phyloP scores from a whole-genome alignment of 192 early-diverging fungal genomes.

The Gaertneriomyces sp. region DNA sequence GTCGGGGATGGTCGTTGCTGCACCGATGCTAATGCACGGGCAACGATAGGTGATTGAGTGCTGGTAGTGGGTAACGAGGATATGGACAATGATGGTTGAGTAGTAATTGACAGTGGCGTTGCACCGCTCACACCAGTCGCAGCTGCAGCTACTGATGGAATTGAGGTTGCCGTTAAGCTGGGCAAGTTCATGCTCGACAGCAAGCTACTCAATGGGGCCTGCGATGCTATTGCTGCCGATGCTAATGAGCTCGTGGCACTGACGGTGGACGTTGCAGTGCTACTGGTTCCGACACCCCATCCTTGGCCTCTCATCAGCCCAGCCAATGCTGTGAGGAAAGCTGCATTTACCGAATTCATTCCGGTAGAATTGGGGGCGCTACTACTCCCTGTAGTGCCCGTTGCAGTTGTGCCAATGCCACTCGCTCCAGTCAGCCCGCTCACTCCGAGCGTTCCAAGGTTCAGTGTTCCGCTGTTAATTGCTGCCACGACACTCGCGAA shows the following conservation, averaged over 20 bases:
- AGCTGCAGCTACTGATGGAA: background rate
- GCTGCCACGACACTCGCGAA: slow-evolving; percentile 16
- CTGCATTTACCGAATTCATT: too few species aligned
- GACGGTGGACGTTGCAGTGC: too few species aligned
- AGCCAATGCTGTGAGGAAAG: too few species aligned
- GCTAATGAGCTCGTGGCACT: too few species aligned
- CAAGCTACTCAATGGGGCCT: too few species aligned
- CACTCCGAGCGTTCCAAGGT: background rate
- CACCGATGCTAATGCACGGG: background rate
- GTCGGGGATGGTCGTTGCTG: background rate
- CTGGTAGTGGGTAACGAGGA: too few species aligned
- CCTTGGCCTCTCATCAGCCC: too few species aligned
- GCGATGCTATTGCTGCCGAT: too few species aligned
- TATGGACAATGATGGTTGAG: background rate
- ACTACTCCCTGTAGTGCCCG: background rate
- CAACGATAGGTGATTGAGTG: background rate
- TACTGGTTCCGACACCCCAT: too few species aligned
- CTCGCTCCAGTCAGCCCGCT: slow-evolving; percentile 3
- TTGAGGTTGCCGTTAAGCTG: background rate
- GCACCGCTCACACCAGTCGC: background rate
- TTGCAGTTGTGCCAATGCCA: background rate
- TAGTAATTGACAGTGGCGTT: background rate
- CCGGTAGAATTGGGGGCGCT: too few species aligned
- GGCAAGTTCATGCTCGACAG: too few species aligned
- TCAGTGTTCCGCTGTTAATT: background rate